Evolutionary conservation across 805 yeast genomes (phyloP), one percentile per base, ranked within the genome.

Genomic region (Suhomyces prunicola): DNA sequence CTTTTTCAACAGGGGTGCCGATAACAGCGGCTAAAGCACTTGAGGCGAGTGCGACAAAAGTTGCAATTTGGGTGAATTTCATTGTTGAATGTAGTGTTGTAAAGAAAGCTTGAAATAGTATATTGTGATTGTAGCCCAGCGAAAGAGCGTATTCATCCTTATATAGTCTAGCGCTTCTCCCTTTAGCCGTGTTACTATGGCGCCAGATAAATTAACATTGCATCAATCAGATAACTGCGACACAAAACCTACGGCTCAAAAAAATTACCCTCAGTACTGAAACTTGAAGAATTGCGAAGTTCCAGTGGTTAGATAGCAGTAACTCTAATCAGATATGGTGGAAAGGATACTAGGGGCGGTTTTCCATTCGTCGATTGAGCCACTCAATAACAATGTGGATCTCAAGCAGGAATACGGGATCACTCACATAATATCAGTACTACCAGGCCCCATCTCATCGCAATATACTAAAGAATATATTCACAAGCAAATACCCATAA

Each of bases 291-390:
- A 42, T 42, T 42, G 26, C 46, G 19, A 42, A 42, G 27, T 24
- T 42, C 12, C 8, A 4, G 29, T 22, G n/a, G 23, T 8, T 31
- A 29, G 23, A 48, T 15, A 24, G 17, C 42, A 17, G 42, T 24
- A 39, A 7, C n/a, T 39, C 17, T 10, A 17, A 17, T 17, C 24
- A 39, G 24, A 19, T 17, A 48, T 48, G 51, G 42, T 31, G 54
- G 59, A 81, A 51, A 76, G 96, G 61, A 79, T 91, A n/a, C 68
- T 89, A n/a, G 96, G 96, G 24, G 85, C 86, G 7, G 78, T 93
- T 1, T 88, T 84, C 69, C 68, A 93, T 13, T 91, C 97, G 4
- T 83, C 94, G 0, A 73, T 86, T 19, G 82, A 80, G 48, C 88
- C 96, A 0, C 70, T 91, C 22, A 71, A 79, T 13, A 77, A 82